Evolutionary conservation across 352 stramenopile species (phyloP), one percentile per base, ranked within the genome.

Genomic region (Thraustochytrium sp.): DNA sequence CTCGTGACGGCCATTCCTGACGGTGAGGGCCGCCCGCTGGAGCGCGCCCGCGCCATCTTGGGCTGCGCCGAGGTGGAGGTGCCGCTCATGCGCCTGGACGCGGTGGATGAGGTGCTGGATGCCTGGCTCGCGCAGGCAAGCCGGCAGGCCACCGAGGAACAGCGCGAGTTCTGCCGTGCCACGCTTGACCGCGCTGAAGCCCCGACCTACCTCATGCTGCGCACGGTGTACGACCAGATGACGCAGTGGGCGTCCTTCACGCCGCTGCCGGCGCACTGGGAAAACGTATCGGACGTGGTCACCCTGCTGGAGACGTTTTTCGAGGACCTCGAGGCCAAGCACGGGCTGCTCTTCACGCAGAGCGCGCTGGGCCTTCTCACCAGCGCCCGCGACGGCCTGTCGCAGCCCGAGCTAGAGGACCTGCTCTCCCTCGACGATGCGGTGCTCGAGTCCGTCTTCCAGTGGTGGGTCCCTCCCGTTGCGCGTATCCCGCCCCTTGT

Each of bases 131-230:
- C 5, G 0, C 31, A 80, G 42, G 0, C n/a, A 9, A 23, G 38
- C 5, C 29, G 53, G 8, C 44, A 34, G 21, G 34, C 31, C 49
- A 51, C 68, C 26, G 29, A 0, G 4, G 34, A 9, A 23, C 68
- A 80, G 26, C 34, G 53, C 26, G 46, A 13, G 1, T 46, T 53
- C 23, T 61, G 31, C 51, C 26, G 23, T 9, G 13, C 11, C 11
- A 31, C 63, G 5, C 31, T 80, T 0, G 51, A 48, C 26, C 31
- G 37, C 8, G 48, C 68, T 13, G 44, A 46, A 5, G 48, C 37
- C 9, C 44, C 68, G 4, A 80, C 68, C 31, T 80, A 65, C 53
- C 68, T 80, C 34, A 46, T 80, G 48, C 49, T 80, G n/a, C 68
- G 68, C 46, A 72, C 40, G n/a, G 31, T 80, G 23, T 80, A 75